Conservation (phyloP, 495 filamentous ascomycete genomes). For the Talaromyces liani region DNA sequence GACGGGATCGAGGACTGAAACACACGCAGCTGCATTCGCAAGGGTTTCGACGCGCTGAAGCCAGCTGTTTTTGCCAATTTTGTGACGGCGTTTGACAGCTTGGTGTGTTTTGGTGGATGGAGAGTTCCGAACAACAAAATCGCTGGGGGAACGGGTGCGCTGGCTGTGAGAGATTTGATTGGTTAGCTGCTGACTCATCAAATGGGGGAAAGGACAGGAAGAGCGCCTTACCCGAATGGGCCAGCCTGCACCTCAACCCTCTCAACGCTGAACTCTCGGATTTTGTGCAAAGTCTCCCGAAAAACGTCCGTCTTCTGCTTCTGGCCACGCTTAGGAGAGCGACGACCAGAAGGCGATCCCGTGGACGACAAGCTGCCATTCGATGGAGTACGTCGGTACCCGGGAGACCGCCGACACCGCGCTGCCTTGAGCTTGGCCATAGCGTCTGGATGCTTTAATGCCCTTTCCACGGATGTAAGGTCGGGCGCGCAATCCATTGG, state of each 20-base stretch:
- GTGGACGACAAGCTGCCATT: not conserved
- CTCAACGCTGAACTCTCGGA: not conserved
- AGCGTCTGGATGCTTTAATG: not conserved
- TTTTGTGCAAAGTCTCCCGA: not conserved
- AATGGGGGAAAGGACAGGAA: not conserved
- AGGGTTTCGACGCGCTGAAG: not conserved
- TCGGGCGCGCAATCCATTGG: not conserved
- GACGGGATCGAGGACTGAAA: not conserved
- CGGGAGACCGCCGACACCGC: not conserved
- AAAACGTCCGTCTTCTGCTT: not conserved
- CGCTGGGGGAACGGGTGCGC: not conserved
- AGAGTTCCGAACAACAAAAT: not conserved
- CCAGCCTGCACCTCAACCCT: not conserved
- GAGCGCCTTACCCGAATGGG: not conserved
- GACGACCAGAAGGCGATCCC: not conserved
- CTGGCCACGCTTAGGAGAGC: not conserved
- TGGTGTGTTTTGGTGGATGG: not conserved
- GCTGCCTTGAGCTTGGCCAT: not conserved
- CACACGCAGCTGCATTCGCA: not conserved
- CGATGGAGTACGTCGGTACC: not conserved
- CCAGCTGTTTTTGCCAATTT: not conserved
- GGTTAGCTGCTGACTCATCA: conserved; percentile 1
- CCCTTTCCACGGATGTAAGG: not conserved
- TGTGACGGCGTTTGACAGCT: not conserved
- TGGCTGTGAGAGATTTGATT: not conserved